Evolutionary conservation across 441 rosid species (phyloP).

Genomic region (Eruca vesicaria): DNA sequence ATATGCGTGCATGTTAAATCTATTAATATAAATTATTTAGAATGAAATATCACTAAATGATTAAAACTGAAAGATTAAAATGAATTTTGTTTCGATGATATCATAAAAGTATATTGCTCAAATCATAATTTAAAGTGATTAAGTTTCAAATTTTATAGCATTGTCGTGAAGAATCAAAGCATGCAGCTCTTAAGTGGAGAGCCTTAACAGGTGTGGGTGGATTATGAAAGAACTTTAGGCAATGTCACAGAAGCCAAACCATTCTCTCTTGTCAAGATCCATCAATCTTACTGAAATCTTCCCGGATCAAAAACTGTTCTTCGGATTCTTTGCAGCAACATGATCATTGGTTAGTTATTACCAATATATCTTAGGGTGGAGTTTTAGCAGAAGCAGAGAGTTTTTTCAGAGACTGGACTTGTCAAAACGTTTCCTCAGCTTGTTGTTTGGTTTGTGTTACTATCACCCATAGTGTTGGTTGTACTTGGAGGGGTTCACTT

Average conservation of each 20-base stretch:
- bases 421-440: slow-evolving; percentile 33
- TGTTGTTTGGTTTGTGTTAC: background rate
- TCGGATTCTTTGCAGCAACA: slow-evolving; percentile 43
- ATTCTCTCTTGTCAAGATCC: slow-evolving; percentile 30
- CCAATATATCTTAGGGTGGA: slow-evolving; percentile 40
- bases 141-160: no score
- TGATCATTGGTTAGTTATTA: slow-evolving; percentile 10
- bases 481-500: slow-evolving; percentile 12
- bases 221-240: slow-evolving; percentile 33
- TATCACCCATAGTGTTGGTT: background rate
- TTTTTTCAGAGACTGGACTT: slow-evolving; percentile 14
- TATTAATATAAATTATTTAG: no score
- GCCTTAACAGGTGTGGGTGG: slow-evolving; percentile 52
- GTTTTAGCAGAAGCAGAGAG: slow-evolving; percentile 23
- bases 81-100: no score
- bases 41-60: no score
- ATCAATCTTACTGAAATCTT: slow-evolving; percentile 32
- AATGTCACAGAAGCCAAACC: slow-evolving; percentile 35
- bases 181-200: slow-evolving; percentile 38
- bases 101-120: no score
- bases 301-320: slow-evolving; percentile 16
- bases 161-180: slow-evolving; percentile 30
- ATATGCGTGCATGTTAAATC: background rate
- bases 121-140: no score
- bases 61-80: no score